Conservation (phyloP, 805 yeast species). For the Suhomyces emberorum region DNA sequence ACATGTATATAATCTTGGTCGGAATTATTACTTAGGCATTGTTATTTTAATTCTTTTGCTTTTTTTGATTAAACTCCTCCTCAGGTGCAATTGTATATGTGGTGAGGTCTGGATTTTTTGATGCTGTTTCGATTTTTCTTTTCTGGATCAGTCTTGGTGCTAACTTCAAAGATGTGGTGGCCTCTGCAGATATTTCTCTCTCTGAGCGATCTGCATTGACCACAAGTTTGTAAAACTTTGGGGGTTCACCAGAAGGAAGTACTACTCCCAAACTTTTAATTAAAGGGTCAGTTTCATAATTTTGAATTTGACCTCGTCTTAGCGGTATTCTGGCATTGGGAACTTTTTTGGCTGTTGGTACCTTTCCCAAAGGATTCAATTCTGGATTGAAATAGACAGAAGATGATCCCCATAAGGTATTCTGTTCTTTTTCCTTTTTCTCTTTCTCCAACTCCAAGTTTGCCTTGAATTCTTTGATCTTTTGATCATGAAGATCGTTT, state of each 20-base stretch:
- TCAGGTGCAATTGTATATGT: conserved; percentile 6
- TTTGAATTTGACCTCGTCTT: conserved; percentile 5
- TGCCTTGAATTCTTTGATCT: conserved; percentile 22
- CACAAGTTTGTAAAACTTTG: conserved; percentile 44
- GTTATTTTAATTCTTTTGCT: neutral
- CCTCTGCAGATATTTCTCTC: neutral
- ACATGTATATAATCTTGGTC: too few species aligned
- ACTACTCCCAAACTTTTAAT: conserved; percentile 17
- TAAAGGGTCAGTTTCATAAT: conserved; percentile 1
- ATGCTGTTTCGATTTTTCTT: neutral
- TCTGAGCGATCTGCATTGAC: conserved; percentile 22
- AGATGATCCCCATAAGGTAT: conserved; percentile 39
- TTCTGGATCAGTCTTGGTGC: conserved; percentile 2
- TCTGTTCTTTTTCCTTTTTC: conserved; percentile 13
- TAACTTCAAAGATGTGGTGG: conserved; percentile 2
- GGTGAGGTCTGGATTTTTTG: neutral
- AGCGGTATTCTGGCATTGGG: conserved; percentile 32
- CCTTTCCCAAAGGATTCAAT: conserved; percentile 57
- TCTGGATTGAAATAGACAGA: conserved; percentile 66
- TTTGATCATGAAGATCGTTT: conserved; percentile 32
- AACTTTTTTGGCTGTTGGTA: conserved; percentile 32
- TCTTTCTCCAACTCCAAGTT: conserved; percentile 16
- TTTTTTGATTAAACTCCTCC: conserved; percentile 1
- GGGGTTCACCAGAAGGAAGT: conserved; percentile 43
- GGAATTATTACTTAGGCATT: neutral